Evolutionary conservation across 2,329 filamentous ascomycete species (phyloP), one percentile per base, ranked within the genome.

Genomic region (Aspergillus clavatus): DNA sequence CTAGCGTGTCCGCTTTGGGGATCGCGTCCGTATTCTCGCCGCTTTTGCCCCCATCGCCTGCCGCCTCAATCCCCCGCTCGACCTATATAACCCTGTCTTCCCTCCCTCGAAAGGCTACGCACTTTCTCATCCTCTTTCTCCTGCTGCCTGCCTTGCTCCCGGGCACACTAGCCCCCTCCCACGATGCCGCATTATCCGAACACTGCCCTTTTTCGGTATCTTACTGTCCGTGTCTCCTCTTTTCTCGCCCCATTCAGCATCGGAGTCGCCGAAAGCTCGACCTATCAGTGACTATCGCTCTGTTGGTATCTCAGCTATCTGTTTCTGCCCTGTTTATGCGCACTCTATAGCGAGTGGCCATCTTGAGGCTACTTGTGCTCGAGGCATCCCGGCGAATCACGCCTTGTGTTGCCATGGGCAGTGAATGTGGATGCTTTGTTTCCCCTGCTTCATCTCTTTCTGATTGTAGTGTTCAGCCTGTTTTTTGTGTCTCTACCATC

Each of bases 71-170:
- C 10, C 36, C 6, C 46, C 43, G 19, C 27, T 45, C 43, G 24
- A 56, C 59, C 57, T 59, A 60, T 60, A 58, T 54, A 60, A 58
- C 18, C 47, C 52, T 40, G 38, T 37, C 53, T 27, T 43, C 49
- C 43, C 55, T 51, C 46, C 51, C 42, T 51, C 31, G 33, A 50
- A 50, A 39, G 40, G 43, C 47, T 27, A 60, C 48, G 50, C 51
- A 60, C 55, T 55, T 56, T 51, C 52, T 51, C 48, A 46, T 59
- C 41, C 45, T 28, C 46, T 55, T 51, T 51, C 48, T 35, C 23
- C 45, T 40, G 12, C 19, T 33, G 43, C 48, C 53, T 39, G 16
- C n/a, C 29, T 31, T 2, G 16, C 7, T 1, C 16, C 28, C 33
- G 3, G 28, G 42, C 40, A 28, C 37, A 45, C 42, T 45, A 27